Evolutionary conservation across 148 eudicot genomes (phyloP).

Genomic region (Fagopyrum homotropicum): DNA sequence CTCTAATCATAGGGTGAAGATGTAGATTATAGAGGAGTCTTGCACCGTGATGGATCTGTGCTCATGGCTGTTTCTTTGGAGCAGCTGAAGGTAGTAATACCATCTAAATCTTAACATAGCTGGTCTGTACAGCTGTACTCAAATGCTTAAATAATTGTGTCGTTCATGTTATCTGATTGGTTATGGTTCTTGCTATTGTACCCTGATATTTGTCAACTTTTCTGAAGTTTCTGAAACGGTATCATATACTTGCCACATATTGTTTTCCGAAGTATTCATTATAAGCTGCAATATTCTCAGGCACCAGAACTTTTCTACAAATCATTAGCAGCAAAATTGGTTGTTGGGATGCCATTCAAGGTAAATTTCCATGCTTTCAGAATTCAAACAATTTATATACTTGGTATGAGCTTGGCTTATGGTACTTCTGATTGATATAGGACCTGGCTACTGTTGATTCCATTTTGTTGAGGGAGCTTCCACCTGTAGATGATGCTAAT

Average conservation of each 20-base stretch:
- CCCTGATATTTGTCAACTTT: not conserved
- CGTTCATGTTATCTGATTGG: not conserved
- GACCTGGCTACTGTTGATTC: constrained; percentile 98
- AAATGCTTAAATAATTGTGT: not conserved
- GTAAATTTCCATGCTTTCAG: constrained; percentile 23
- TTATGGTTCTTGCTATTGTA: not conserved
- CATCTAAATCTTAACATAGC: not conserved
- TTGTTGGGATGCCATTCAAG: constrained; percentile 96
- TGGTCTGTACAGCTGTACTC: not conserved
- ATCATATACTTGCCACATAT: not conserved
- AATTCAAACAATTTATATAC: not conserved
- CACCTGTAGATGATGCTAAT: constrained; percentile 65
- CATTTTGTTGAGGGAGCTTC: constrained; percentile 81
- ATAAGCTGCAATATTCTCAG: constrained; percentile 28
- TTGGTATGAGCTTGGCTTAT: constrained; percentile 12
- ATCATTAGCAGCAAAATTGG: constrained; percentile 84
- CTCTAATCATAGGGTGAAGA: constrained; percentile 66
- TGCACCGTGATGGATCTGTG: constrained; percentile 99
- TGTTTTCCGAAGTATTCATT: not conserved
- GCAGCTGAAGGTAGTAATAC: constrained; percentile 62
- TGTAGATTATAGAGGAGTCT: constrained; percentile 87
- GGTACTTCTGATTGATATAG: constrained; percentile 28
- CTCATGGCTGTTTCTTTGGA: constrained; percentile 78
- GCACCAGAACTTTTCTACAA: constrained; percentile 83
- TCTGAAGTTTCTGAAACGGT: not conserved